phyloP scores from a whole-genome alignment of 495 filamentous ascomycete species.

The Penicillium steckii region DNA sequence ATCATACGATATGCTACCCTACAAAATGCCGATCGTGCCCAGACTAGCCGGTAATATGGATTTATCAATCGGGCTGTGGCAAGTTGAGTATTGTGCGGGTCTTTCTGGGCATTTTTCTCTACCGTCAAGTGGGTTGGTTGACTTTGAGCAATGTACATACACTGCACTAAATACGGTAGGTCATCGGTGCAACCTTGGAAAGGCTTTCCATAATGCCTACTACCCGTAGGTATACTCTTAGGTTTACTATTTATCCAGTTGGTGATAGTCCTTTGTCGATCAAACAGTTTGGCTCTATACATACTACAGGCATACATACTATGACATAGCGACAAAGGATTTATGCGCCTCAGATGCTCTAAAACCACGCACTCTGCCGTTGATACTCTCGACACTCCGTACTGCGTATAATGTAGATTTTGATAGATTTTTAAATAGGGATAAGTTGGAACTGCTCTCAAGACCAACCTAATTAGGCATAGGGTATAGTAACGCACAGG shows the following conservation, averaged over 20 bases:
- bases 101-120: too few species aligned
- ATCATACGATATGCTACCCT: background rate
- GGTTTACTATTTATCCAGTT: too few species aligned
- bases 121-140: too few species aligned
- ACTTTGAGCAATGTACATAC: background rate
- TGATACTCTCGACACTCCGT: background rate
- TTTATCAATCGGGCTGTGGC: background rate
- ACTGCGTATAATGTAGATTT: background rate
- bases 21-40: background rate
- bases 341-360: too few species aligned
- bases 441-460: constrained; percentile 4
- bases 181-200: too few species aligned
- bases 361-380: constrained; percentile 3
- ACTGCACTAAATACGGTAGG: too few species aligned
- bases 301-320: too few species aligned
- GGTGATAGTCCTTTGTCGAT: too few species aligned
- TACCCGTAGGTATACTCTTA: too few species aligned
- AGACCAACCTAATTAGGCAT: constrained; percentile 10
- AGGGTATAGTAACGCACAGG: constrained; percentile 1
- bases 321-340: too few species aligned
- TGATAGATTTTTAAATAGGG: background rate
- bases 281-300: too few species aligned
- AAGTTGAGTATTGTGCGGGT: background rate
- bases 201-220: too few species aligned
- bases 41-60: background rate